phyloP scores from a whole-genome alignment of 2,329 filamentous ascomycete species.

The Pseudogymnoascus sp. region DNA sequence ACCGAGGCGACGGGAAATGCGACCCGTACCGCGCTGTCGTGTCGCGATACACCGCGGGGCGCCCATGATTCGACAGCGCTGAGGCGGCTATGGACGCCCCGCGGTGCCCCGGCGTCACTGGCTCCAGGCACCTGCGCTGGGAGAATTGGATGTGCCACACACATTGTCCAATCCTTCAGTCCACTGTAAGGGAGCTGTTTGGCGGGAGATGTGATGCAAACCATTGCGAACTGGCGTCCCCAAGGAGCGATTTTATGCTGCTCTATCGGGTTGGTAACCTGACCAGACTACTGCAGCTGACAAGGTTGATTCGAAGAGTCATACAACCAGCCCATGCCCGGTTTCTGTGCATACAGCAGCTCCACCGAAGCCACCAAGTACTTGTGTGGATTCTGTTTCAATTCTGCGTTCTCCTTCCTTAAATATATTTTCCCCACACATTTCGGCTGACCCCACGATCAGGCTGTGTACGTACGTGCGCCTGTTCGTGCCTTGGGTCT shows the following conservation, averaged over 20 bases:
- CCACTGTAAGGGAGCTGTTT: neutral
- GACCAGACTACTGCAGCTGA: neutral
- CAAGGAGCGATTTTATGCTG: neutral
- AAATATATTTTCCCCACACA: slow-evolving; percentile 4
- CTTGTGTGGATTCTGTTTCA: neutral
- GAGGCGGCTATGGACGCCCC: slow-evolving; percentile 3
- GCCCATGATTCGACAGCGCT: neutral
- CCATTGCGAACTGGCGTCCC: neutral
- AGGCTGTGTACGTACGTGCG: slow-evolving; percentile 5
- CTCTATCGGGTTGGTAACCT: slow-evolving; percentile 1
- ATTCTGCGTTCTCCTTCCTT: neutral
- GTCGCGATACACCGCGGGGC: neutral
- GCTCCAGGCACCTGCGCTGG: neutral
- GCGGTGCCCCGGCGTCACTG: neutral
- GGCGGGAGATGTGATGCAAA: neutral
- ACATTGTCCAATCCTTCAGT: slow-evolving; percentile 5
- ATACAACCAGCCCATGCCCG: neutral
- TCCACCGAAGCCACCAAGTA: neutral
- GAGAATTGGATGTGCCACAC: neutral
- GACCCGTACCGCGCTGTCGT: neutral
- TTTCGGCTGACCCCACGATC: slow-evolving; percentile 1
- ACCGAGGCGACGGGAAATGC: neutral
- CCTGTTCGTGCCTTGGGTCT: neutral
- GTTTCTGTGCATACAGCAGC: neutral
- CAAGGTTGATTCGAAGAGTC: slow-evolving; percentile 4